phyloP scores from a whole-genome alignment of 2,329 filamentous ascomycete genomes.

The Ceratocystiopsis sp. region DNA sequence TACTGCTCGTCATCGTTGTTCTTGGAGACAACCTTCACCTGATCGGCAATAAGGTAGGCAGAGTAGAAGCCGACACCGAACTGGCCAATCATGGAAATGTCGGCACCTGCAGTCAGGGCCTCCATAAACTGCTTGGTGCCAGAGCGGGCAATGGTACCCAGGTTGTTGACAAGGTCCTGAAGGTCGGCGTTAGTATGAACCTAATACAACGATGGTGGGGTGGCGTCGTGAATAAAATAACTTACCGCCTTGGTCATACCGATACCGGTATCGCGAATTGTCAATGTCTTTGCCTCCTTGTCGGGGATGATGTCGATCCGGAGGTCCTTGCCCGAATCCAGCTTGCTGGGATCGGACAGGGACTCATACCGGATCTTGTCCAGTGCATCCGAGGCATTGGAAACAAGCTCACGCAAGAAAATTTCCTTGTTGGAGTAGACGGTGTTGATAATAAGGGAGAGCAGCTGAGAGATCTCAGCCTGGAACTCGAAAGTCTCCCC shows the following conservation, averaged over 20 bases:
- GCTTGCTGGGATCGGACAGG: slow-evolving; percentile 90
- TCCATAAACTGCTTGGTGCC: slow-evolving; percentile 99
- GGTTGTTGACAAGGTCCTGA: slow-evolving; percentile 97
- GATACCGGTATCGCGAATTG: slow-evolving; percentile 95
- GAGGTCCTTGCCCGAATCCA: slow-evolving; percentile 94
- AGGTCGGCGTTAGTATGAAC: background rate
- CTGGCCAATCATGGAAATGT: slow-evolving; percentile 99
- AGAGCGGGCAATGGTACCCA: slow-evolving; percentile 97
- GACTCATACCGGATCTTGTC: slow-evolving; percentile 99
- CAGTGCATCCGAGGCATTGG: slow-evolving; percentile 95
- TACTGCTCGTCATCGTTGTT: slow-evolving; percentile 99
- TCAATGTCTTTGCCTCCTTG: slow-evolving; percentile 94
- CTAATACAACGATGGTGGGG: too few relatives aligned
- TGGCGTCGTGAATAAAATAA: slow-evolving; percentile 14
- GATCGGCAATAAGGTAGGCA: slow-evolving; percentile 96
- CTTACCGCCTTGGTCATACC: slow-evolving; percentile 99
- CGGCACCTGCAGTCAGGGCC: slow-evolving; percentile 91
- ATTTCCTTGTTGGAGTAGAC: slow-evolving; percentile 99
- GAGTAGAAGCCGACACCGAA: slow-evolving; percentile 99
- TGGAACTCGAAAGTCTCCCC: slow-evolving; percentile 98
- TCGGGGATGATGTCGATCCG: slow-evolving; percentile 98
- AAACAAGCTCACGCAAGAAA: slow-evolving; percentile 95
- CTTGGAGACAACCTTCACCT: slow-evolving; percentile 90
- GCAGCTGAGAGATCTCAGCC: slow-evolving; percentile 99
- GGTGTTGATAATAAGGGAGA: slow-evolving; percentile 99